Percentiles rank a stretch among this genome's conserved stretches.
Evolutionary conservation across 1,139 yeast species (phyloP).

Genomic region (Lodderomyces pseudojiufengensis): DNA sequence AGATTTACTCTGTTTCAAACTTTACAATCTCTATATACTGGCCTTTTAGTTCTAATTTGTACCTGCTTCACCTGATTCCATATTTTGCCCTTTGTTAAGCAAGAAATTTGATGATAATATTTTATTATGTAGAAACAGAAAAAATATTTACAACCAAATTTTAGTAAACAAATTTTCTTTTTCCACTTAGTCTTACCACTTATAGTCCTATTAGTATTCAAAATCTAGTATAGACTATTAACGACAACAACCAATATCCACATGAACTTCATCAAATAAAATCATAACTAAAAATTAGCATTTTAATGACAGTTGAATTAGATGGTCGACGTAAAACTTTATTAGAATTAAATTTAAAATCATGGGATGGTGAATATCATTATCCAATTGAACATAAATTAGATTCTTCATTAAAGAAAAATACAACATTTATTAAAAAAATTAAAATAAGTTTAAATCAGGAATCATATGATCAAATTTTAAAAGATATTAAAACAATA

Average conservation of each 20-base stretch:
- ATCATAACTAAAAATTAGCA: too few relatives aligned
- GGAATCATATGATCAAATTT: constrained; percentile 34
- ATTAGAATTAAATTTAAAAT: constrained; percentile 38
- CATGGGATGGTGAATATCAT: constrained; percentile 53
- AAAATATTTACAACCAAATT: too few relatives aligned
- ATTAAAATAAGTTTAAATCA: constrained; percentile 53
- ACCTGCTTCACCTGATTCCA: too few relatives aligned
- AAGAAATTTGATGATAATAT: too few relatives aligned
- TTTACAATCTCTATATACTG: too few relatives aligned
- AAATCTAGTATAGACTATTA: too few relatives aligned
- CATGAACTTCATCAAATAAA: neutral
- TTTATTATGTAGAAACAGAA: too few relatives aligned
- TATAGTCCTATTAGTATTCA: too few relatives aligned
- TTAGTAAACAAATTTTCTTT: neutral
- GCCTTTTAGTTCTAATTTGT: too few relatives aligned
- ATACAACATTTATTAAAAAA: constrained; percentile 76
- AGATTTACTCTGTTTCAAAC: too few relatives aligned
- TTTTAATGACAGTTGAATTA: constrained; percentile 12
- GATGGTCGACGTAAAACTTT: constrained; percentile 24
- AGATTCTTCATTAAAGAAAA: constrained; percentile 80
- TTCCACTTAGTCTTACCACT: neutral
- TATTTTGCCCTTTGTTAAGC: too few relatives aligned
- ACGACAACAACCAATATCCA: neutral
- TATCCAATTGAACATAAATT: constrained; percentile 32
- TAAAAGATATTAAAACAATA: constrained; percentile 60